A percentile compares a stretch with the other conserved stretches of the same genome.
Conservation (phyloP, 257 asterid genomes). For the Solanum sejunctum region DNA sequence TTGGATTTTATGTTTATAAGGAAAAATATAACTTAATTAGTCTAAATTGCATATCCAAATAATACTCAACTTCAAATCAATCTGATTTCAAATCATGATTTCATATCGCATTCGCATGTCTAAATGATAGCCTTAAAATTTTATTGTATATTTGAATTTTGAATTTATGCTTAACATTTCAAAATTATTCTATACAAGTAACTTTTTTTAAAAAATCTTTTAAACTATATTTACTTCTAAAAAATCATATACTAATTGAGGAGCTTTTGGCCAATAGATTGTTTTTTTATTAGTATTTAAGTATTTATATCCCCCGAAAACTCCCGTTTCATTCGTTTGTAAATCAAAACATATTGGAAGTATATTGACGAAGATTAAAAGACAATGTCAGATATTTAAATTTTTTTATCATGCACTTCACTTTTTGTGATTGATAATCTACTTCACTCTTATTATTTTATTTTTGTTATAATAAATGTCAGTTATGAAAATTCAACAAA, state of each 20-base stretch:
- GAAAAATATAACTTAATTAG: too few relatives aligned
- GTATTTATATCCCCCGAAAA: neutral
- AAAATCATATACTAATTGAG: neutral
- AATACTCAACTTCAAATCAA: too few relatives aligned
- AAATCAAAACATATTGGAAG: neutral
- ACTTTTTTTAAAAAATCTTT: neutral
- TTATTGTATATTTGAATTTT: too few relatives aligned
- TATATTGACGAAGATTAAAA: neutral
- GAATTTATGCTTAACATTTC: too few relatives aligned
- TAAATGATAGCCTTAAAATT: too few relatives aligned
- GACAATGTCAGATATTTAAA: neutral
- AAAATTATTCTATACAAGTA: too few relatives aligned
- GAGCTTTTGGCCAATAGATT: neutral
- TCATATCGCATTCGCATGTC: too few relatives aligned
- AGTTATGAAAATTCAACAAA: neutral
- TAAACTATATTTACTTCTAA: neutral
- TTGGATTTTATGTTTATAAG: too few relatives aligned
- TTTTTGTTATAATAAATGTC: neutral
- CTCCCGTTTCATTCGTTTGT: neutral
- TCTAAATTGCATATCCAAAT: too few relatives aligned
- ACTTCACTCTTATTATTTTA: neutral
- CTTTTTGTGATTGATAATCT: neutral
- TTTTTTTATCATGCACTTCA: neutral
- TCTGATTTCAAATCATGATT: too few relatives aligned
- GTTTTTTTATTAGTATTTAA: neutral